Conservation (phyloP, 208 protist species). For the Trichomonas tenax region DNA sequence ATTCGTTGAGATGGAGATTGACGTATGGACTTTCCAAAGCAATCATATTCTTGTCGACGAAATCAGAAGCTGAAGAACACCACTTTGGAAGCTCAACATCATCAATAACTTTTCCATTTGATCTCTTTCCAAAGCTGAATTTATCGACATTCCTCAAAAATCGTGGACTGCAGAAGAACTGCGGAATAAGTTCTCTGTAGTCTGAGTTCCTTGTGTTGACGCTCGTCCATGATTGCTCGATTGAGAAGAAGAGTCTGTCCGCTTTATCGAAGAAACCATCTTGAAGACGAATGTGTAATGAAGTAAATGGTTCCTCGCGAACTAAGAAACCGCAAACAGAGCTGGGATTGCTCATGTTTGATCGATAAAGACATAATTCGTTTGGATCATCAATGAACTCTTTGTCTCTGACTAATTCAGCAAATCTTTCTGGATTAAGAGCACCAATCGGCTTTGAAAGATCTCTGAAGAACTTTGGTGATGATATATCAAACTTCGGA, state of each 20-base stretch:
- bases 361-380: neutral
- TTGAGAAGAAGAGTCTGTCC: neutral
- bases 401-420: neutral
- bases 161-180: slow-evolving; percentile 47
- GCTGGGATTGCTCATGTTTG: neutral
- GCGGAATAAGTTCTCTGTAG: slow-evolving; percentile 42
- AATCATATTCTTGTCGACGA: slow-evolving; percentile 30
- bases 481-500: neutral
- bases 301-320: slow-evolving; percentile 19
- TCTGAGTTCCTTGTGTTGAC: neutral
- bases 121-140: slow-evolving; percentile 38
- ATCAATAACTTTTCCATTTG: slow-evolving; percentile 28
- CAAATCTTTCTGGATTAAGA: slow-evolving; percentile 1
- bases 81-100: slow-evolving; percentile 36
- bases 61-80: slow-evolving; percentile 30
- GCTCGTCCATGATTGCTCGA: neutral
- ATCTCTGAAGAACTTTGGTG: neutral
- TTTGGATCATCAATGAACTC: neutral
- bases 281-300: neutral
- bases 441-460: slow-evolving; percentile 17
- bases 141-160: slow-evolving; percentile 43
- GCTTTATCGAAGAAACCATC: neutral
- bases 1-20: neutral
- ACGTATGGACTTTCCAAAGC: slow-evolving; percentile 3
- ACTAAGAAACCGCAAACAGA: slow-evolving; percentile 14